These are phyloP conservation scores for Chrysopogon serrulatus DNA, from an alignment of 176 grass and related monocot species.

Conservation along the genomic window DNA sequence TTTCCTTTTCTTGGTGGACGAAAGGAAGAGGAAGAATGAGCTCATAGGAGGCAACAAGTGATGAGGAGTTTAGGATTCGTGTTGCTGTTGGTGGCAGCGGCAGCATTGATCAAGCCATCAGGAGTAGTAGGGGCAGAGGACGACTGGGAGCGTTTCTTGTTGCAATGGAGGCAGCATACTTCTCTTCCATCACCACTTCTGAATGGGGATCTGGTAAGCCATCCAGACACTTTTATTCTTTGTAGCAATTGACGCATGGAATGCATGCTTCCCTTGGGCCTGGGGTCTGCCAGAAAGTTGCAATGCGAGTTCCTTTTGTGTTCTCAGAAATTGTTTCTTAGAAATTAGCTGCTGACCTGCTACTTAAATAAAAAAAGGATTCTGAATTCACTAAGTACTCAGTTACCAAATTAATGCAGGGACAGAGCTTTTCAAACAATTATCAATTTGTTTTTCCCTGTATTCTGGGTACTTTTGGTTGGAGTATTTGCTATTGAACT, in stretches of 20 bases:
- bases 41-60: background rate
- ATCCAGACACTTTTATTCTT: background rate
- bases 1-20: background rate
- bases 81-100: conserved; percentile 1
- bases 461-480: background rate
- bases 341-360: background rate
- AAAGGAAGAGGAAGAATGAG: conserved; percentile 1
- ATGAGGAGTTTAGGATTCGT: conserved; percentile 21
- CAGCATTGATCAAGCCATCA: background rate
- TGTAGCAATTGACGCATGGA: background rate
- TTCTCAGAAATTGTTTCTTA: background rate
- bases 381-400: background rate
- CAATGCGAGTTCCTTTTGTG: background rate
- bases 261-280: background rate
- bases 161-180: conserved; percentile 11
- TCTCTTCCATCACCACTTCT: background rate
- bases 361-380: background rate
- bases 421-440: background rate
- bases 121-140: background rate
- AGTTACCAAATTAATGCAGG: conserved; percentile 2
- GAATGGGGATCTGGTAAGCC: conserved; percentile 40
- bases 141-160: background rate
- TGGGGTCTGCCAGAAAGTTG: background rate
- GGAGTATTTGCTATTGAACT: background rate
- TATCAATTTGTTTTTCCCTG: background rate